Percentiles rank a stretch among this genome's conserved stretches.
Evolutionary conservation across 495 filamentous ascomycete species (phyloP).

Genomic region (Oidiodendron maius): DNA sequence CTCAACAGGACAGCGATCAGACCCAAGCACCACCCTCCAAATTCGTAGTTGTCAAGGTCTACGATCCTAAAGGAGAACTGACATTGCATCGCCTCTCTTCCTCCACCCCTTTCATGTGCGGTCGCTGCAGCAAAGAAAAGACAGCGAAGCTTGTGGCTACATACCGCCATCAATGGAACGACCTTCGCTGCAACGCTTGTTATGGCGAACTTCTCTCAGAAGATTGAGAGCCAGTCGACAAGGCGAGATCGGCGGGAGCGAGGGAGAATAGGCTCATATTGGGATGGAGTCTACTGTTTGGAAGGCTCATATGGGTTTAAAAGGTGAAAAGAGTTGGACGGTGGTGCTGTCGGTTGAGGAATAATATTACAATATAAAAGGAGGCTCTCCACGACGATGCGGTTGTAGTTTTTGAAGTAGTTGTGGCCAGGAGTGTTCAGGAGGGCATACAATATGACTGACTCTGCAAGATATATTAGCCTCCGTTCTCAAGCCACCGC

Average conservation of each 20-base stretch:
- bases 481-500: too few relatives aligned
- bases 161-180: slow-evolving; percentile 18
- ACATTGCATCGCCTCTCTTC: slow-evolving; percentile 23
- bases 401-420: too few relatives aligned
- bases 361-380: too few relatives aligned
- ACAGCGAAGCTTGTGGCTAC: slow-evolving; percentile 22
- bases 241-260: background rate
- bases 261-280: background rate
- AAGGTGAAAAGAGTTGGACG: background rate
- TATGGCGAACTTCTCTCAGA: slow-evolving; percentile 6
- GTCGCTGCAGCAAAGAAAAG: slow-evolving; percentile 20
- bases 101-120: slow-evolving; percentile 16
- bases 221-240: slow-evolving; percentile 1
- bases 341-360: too few relatives aligned
- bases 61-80: slow-evolving; percentile 17
- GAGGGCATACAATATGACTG: too few relatives aligned
- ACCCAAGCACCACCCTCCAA: slow-evolving; percentile 11
- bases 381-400: too few relatives aligned
- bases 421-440: too few relatives aligned
- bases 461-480: too few relatives aligned
- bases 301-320: background rate
- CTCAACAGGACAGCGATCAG: slow-evolving; percentile 12
- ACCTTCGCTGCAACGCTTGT: slow-evolving; percentile 21
- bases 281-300: background rate
- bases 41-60: slow-evolving; percentile 21